phyloP scores from a whole-genome alignment of 2,329 filamentous ascomycete genomes.

The Botrytis byssoidea region DNA sequence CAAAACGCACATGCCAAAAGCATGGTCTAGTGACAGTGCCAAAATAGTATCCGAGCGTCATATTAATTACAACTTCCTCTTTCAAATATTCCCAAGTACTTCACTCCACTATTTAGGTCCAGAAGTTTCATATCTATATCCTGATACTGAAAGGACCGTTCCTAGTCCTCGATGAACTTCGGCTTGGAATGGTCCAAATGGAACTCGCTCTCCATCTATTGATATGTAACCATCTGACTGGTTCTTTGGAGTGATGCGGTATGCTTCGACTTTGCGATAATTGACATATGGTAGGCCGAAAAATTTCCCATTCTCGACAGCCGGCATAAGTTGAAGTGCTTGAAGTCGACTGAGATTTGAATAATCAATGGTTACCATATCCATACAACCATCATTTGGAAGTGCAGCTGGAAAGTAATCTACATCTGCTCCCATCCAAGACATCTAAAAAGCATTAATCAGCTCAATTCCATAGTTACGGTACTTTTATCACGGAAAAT shows the following conservation, averaged over 20 bases:
- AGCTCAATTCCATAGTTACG: neutral
- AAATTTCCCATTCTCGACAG: conserved; percentile 68
- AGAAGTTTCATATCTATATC: conserved; percentile 15
- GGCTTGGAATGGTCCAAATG: conserved; percentile 84
- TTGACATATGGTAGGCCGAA: conserved; percentile 74
- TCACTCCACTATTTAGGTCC: neutral
- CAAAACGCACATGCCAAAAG: neutral
- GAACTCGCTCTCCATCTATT: conserved; percentile 83
- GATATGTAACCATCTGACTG: conserved; percentile 77
- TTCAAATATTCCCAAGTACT: neutral
- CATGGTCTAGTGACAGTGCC: neutral
- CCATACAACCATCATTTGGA: conserved; percentile 77
- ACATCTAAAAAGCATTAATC: conserved; percentile 55
- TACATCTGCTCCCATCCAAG: conserved; percentile 78
- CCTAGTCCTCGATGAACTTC: conserved; percentile 80
- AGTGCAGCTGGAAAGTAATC: conserved; percentile 84
- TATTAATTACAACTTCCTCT: neutral
- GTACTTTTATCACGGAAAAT: neutral
- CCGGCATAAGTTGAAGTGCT: conserved; percentile 64
- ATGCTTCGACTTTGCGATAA: conserved; percentile 79
- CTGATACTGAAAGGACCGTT: conserved; percentile 50
- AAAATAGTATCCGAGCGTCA: neutral
- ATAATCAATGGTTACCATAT: conserved; percentile 69
- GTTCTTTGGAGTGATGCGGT: conserved; percentile 72
- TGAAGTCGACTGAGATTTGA: conserved; percentile 67